Evolutionary conservation across 2,329 filamentous ascomycete genomes (phyloP).

Genomic region (Aspergillus intermedius): DNA sequence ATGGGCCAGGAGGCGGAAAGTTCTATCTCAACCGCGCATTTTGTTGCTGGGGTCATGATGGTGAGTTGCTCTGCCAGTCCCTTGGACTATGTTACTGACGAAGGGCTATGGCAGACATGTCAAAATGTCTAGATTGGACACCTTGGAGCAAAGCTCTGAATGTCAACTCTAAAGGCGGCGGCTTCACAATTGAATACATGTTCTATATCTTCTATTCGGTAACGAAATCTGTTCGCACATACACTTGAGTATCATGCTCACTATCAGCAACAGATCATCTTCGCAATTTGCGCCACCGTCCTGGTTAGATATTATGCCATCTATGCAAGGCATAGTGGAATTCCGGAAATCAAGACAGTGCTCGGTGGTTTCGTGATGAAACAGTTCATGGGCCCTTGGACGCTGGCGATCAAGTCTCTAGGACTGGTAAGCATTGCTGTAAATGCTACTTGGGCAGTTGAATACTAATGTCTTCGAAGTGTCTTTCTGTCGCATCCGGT

Average conservation of each 20-base stretch:
- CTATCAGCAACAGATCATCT: conserved; percentile 53
- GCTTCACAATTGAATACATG: conserved; percentile 78
- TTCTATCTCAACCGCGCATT: conserved; percentile 91
- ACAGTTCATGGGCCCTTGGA: conserved; percentile 81
- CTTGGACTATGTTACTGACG: neutral
- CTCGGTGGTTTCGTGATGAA: conserved; percentile 89
- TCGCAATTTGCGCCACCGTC: conserved; percentile 69
- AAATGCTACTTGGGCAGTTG: conserved; percentile 6
- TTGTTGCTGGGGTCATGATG: conserved; percentile 87
- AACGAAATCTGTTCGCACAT: conserved; percentile 8
- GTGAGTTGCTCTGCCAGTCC: conserved; percentile 24
- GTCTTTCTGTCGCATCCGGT: conserved; percentile 83
- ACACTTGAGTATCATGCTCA: neutral
- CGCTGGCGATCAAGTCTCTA: conserved; percentile 78
- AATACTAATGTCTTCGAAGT: conserved; percentile 46
- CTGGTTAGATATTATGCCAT: conserved; percentile 78
- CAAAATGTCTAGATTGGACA: conserved; percentile 79
- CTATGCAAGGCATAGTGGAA: conserved; percentile 90
- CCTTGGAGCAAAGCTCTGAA: conserved; percentile 74
- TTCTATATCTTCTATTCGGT: conserved; percentile 83
- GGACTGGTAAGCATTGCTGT: conserved; percentile 58
- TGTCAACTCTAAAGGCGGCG: conserved; percentile 58
- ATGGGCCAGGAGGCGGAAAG: conserved; percentile 66
- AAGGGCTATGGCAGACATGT: conserved; percentile 46
- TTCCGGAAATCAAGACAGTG: conserved; percentile 95